Conservation (phyloP, 2,329 filamentous ascomycete species). For the Aspergillus fischeri region DNA sequence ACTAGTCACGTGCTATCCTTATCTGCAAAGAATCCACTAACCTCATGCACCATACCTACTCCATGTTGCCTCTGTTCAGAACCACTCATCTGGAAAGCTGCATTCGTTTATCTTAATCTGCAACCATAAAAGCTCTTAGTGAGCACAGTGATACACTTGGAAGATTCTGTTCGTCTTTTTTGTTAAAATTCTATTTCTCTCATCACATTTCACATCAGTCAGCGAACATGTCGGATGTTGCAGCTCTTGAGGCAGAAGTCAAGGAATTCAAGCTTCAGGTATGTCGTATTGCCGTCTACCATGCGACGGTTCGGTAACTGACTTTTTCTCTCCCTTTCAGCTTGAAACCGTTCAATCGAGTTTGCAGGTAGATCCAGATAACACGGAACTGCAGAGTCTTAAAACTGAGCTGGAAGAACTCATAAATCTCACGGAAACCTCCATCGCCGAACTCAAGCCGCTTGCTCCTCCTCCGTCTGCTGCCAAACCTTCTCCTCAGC, state of each 20-base stretch:
- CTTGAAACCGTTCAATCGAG: slow-evolving; percentile 73
- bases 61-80: background rate
- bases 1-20: background rate
- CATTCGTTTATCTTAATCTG: background rate
- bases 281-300: slow-evolving; percentile 1
- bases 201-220: background rate
- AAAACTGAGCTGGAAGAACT: slow-evolving; percentile 77
- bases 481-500: slow-evolving; percentile 47
- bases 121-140: background rate
- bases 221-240: slow-evolving; percentile 40
- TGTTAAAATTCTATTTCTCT: background rate
- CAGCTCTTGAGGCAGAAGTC: slow-evolving; percentile 46
- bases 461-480: slow-evolving; percentile 46
- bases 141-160: background rate
- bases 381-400: slow-evolving; percentile 71
- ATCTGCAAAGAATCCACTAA: background rate
- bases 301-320: background rate
- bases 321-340: slow-evolving; percentile 40
- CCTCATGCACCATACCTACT: no score
- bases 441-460: slow-evolving; percentile 75
- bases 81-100: background rate
- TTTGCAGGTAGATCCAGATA: slow-evolving; percentile 75
- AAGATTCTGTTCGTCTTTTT: background rate
- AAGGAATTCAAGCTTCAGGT: slow-evolving; percentile 60
- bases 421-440: slow-evolving; percentile 72